These are phyloP conservation scores for Physcia stellaris DNA, from an alignment of 495 filamentous ascomycete genomes.

Conservation along the genomic window DNA sequence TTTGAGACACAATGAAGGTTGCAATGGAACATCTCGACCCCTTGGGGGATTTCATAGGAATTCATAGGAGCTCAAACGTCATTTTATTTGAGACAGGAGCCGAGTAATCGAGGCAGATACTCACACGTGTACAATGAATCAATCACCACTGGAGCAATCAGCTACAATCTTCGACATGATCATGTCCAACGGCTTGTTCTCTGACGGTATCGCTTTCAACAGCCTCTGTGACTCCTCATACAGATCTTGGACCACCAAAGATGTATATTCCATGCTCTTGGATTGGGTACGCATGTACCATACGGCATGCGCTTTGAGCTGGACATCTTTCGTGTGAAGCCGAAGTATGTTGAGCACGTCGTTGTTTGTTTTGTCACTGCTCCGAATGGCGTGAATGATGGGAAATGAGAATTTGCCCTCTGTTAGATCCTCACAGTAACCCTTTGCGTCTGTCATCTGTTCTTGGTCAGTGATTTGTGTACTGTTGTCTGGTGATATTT, in stretches of 20 bases:
- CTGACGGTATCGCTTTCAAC: background rate
- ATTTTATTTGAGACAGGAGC: too few relatives aligned
- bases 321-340: background rate
- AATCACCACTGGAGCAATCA: background rate
- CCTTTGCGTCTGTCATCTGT: slow-evolving; percentile 32
- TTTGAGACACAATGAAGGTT: too few relatives aligned
- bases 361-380: background rate
- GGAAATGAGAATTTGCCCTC: slow-evolving; percentile 43
- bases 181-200: background rate
- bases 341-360: background rate
- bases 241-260: background rate
- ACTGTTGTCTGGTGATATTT: background rate
- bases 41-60: too few relatives aligned
- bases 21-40: too few relatives aligned
- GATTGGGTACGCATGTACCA: background rate
- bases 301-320: background rate
- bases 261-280: background rate
- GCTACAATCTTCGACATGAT: background rate
- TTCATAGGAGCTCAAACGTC: too few relatives aligned
- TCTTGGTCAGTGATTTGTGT: background rate
- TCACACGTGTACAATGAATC: background rate
- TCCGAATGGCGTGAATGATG: slow-evolving; percentile 19
- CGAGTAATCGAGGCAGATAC: too few relatives aligned
- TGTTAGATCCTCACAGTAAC: slow-evolving; percentile 39
- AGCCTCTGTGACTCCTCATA: background rate